These are phyloP conservation scores for Alternaria hordeiaustralica DNA, from an alignment of 2,329 filamentous ascomycete species.

Conservation along the genomic window DNA sequence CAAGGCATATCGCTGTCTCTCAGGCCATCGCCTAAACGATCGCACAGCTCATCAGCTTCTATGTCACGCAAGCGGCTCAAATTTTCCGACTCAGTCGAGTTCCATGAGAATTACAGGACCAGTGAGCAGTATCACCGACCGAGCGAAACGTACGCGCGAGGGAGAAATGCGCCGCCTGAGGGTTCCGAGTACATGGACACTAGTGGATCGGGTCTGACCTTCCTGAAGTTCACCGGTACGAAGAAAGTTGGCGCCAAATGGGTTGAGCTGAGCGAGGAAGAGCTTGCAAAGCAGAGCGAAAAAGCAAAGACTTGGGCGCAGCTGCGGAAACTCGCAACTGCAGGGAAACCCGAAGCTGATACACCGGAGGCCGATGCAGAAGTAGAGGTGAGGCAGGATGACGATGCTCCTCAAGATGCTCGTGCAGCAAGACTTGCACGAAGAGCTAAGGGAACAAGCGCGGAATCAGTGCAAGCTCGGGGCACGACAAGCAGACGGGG, in stretches of 20 bases:
- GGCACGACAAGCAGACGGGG: not conserved
- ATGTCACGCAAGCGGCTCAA: conserved; percentile 25
- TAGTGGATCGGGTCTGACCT: conserved; percentile 27
- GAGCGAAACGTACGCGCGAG: conserved; percentile 29
- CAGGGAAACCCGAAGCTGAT: not conserved
- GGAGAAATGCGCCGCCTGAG: conserved; percentile 34
- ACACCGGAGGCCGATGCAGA: not conserved
- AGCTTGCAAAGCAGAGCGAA: conserved; percentile 11
- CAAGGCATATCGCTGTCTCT: not conserved
- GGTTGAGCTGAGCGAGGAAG: conserved; percentile 28
- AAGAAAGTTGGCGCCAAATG: conserved; percentile 31
- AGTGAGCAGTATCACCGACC: conserved; percentile 21
- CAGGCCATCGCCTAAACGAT: conserved; percentile 9
- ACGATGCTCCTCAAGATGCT: conserved; percentile 2
- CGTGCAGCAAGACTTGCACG: conserved; percentile 12
- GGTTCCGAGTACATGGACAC: conserved; percentile 37
- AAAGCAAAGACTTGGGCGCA: not conserved
- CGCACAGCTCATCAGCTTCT: conserved; percentile 8
- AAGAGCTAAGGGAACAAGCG: conserved; percentile 5
- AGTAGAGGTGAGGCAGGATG: not conserved
- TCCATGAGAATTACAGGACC: conserved; percentile 25
- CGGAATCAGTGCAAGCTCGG: not conserved
- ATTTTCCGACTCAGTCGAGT: conserved; percentile 26
- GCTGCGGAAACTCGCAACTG: not conserved
- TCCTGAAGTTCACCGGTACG: conserved; percentile 32